Evolutionary conservation across 176 grass and related monocot species (phyloP).

Genomic region (Aechmea fasciata): DNA sequence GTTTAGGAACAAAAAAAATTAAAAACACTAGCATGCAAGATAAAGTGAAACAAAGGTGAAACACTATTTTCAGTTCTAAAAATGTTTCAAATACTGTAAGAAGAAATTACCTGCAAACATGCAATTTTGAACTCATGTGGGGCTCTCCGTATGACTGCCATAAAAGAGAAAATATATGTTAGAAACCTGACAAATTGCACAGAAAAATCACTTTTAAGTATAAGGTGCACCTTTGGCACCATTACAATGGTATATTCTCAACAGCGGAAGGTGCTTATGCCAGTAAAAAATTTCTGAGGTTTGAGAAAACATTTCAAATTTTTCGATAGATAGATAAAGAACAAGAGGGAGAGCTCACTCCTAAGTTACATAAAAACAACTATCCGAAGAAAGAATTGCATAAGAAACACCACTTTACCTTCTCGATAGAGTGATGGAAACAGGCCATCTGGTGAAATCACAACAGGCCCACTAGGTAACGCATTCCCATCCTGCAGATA

Average conservation of each 20-base stretch:
- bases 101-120: conserved; percentile 83
- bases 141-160: conserved; percentile 84
- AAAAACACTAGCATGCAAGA: background rate
- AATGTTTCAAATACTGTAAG: conserved; percentile 4
- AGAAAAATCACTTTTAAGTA: background rate
- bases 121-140: conserved; percentile 99
- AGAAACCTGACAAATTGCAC: conserved; percentile 2
- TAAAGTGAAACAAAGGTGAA: background rate
- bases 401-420: conserved; percentile 40
- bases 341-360: no score
- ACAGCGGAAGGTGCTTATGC: no score
- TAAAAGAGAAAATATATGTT: conserved; percentile 17
- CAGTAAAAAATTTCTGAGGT: no score
- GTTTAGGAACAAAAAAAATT: conserved; percentile 3
- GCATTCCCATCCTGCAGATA: conserved; percentile 94
- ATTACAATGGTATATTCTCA: no score
- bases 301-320: no score
- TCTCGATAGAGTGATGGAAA: conserved; percentile 92
- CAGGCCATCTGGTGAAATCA: conserved; percentile 97
- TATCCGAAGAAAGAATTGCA: background rate
- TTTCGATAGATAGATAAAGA: no score
- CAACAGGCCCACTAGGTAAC: conserved; percentile 84
- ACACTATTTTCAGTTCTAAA: conserved; percentile 6
- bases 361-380: background rate
- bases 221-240: background rate